A percentile compares a stretch with the other conserved stretches of the same genome.
These are phyloP conservation scores for Corymbia calophylla DNA, from an alignment of 441 rosid genomes.

Conservation along the genomic window DNA sequence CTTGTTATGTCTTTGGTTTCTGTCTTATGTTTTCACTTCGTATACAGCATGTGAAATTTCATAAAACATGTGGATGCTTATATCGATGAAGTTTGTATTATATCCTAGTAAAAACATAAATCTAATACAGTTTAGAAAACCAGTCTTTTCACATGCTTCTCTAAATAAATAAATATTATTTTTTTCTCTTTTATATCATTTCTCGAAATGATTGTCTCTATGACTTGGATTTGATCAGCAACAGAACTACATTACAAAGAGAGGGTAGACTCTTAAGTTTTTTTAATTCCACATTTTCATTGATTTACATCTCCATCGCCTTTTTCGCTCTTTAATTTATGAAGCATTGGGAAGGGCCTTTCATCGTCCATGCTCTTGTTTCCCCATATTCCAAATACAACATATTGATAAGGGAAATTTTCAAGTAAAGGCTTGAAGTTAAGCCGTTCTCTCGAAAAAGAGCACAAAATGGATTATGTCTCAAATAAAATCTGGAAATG, in stretches of 20 bases:
- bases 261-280: not conserved
- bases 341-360: not conserved
- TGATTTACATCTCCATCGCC: not conserved
- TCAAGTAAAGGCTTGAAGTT: not conserved
- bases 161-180: no score
- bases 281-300: not conserved
- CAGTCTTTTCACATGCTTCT: no score
- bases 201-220: no score
- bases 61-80: not conserved
- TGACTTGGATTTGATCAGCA: no score
- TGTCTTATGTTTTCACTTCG: not conserved
- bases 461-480: not conserved
- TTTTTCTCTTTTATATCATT: no score
- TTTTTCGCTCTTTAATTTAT: not conserved
- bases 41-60: not conserved
- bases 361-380: not conserved
- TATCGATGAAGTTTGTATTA: no score
- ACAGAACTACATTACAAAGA: not conserved
- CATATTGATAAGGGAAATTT: not conserved
- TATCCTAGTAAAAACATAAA: no score
- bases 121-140: no score
- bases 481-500: accelerated
- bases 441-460: not conserved
- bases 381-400: not conserved
- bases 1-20: not conserved